Base-by-base conservation (phyloP, 1,284 basidiomycete genomes). In the Grifola frondosa region DNA sequence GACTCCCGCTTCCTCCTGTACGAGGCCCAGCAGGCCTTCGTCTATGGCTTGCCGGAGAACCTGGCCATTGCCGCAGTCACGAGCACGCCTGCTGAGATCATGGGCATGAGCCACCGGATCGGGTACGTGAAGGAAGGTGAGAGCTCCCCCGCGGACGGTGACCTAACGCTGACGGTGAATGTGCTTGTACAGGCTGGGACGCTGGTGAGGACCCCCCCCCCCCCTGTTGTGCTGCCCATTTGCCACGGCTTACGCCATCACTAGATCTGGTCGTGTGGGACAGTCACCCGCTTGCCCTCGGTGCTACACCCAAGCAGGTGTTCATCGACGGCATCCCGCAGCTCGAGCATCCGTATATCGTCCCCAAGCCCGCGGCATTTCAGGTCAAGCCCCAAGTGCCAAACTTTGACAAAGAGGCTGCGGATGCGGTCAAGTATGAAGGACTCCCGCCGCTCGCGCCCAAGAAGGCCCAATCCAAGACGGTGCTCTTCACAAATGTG, bases 231-330 rank as follows among this genome's bases (percentile, higher is more conserved):
- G 29, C 11, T n/a, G 49, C n/a, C 10, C 19, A 29, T 19, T 29
- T 19, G 20, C 26, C 13, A 16, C 9, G 6, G 23, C 28, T 44
- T 10, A 43, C 31, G 1, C 19, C 17, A 10, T 42, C 4, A 37
- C 30, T 45, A 81, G 88, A 94, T 62, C 54, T 95, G n/a, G 89
- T 93, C 13, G 73, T 95, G 4, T 95, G 92, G 91, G 89, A 94
- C 54, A 84, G 80, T 17, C 91, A 92, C 64, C 91, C 91, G 0
- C 74, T 95, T 21, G 68, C 81, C 0, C 71, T 93, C 3, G 84
- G 84, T 8, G 78, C 71, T 56, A 88, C 77, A 56, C 92, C 78
- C 57, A 78, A 66, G 25, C 82, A 87, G 58, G 83, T 87, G 10
- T 80, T 78, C 60, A 79, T 86, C 28, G 84, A 87, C 50, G 84